Evolutionary conservation across 106 monocot genomes (phyloP), one percentile per base, ranked within the genome.

Genomic region (Xerophyta viscosa): DNA sequence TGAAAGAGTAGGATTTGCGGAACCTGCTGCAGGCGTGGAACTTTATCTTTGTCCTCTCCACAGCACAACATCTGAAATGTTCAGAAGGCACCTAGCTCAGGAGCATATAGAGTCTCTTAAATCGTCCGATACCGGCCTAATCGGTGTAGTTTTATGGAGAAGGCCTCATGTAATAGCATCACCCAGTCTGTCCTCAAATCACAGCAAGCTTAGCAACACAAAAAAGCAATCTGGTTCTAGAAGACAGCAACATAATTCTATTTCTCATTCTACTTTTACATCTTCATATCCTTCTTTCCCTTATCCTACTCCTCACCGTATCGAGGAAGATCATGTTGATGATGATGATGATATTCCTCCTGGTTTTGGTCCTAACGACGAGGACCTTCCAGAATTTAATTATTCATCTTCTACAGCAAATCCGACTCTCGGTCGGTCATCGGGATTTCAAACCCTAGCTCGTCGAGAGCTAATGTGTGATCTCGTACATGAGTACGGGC

Each of bases 381-480:
- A 96, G 62, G 96, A 89, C 42, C 81, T 96, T 20, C 96, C 96
- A 13, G 96, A 86, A 46, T 89, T 82, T 69, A 73, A 86, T 72
- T 96, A 82, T 59, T 26, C 26, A 56, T 25, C 26, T 48, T 50
- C 50, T 24, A 29, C 50, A 26, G 37, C 57, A 33, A 44, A 20
- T 47, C 54, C 41, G 27, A 48, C 39, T 3, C 15, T 44, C n/a
- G 26, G 48, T 20, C 25, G 26, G 12, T 20, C 29, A 11, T 25
- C 52, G 3, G 47, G 29, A 17, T 15, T 22, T 14, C 47, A 20
- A 14, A 27, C 77, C 5, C 19, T 56, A 11, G 37, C 52, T 46
- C 72, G 48, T 10, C 79, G 72, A 11, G 72, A 87, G 9, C 82
- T 77, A 57, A 74, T 80, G 66, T 69, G 87, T 49, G 72, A 92